These are phyloP conservation scores for Euphorbia lathyris DNA, from an alignment of 345 rosid genomes.

Conservation along the genomic window DNA sequence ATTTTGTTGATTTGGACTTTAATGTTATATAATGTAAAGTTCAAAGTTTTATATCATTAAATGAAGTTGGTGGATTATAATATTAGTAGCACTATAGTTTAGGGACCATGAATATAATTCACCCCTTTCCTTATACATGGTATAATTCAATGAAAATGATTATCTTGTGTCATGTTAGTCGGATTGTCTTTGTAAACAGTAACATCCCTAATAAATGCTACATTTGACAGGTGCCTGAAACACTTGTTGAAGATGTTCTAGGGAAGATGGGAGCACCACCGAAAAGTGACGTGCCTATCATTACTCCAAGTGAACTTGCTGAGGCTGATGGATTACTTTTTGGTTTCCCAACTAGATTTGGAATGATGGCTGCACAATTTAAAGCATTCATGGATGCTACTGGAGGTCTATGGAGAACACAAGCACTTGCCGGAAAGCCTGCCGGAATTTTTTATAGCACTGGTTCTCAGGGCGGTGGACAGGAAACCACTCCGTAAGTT, in stretches of 20 bases:
- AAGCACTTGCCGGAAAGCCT: constrained; percentile 90
- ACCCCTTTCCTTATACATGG: too few species aligned
- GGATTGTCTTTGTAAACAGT: too few species aligned
- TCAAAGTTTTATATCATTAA: too few species aligned
- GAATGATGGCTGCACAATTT: constrained; percentile 99
- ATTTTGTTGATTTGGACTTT: too few species aligned
- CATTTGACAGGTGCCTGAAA: constrained; percentile 73
- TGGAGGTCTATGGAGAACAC: constrained; percentile 93
- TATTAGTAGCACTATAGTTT: too few species aligned
- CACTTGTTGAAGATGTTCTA: constrained; percentile 77
- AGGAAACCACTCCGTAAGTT: constrained; percentile 94
- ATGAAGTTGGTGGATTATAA: too few species aligned
- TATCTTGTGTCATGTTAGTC: too few species aligned
- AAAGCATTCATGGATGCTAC: constrained; percentile 94
- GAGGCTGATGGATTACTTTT: constrained; percentile 91
- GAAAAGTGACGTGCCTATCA: constrained; percentile 74
- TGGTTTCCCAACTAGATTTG: constrained; percentile 96
- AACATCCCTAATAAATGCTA: not conserved
- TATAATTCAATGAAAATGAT: too few species aligned
- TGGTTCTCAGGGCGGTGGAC: constrained; percentile 99
- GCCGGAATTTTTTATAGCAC: constrained; percentile 97
- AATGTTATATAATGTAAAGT: too few species aligned
- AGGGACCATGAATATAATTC: too few species aligned
- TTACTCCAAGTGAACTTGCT: constrained; percentile 65
- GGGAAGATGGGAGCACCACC: constrained; percentile 90